Conservation (phyloP, 202 grass and related monocot genomes). For the Musa balbisiana region DNA sequence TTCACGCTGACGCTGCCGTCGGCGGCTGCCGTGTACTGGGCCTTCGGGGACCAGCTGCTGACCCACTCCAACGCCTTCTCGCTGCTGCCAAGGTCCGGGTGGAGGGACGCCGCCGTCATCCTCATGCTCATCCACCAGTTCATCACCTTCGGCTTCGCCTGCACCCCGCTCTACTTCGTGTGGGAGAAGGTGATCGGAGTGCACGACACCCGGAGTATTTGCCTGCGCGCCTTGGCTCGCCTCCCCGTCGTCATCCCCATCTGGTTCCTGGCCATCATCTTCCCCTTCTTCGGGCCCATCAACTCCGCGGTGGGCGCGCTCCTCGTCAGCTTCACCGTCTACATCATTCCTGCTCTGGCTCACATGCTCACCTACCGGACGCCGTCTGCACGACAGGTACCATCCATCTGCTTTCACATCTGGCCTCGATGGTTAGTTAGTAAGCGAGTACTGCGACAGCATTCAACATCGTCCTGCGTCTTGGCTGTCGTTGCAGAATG, state of each 20-base stretch:
- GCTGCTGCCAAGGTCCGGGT: conserved; percentile 56
- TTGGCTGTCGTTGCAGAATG: conserved; percentile 52
- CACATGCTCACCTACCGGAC: conserved; percentile 93
- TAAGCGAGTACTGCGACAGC: too few relatives aligned
- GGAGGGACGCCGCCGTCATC: conserved; percentile 68
- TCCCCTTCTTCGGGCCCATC: conserved; percentile 99
- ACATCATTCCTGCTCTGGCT: conserved; percentile 86
- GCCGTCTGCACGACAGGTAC: conserved; percentile 16
- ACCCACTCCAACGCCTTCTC: conserved; percentile 88
- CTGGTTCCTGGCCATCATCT: conserved; percentile 99
- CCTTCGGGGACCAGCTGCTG: conserved; percentile 77
- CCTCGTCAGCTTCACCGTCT: conserved; percentile 99
- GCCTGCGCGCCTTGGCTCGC: conserved; percentile 66
- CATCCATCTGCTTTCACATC: too few relatives aligned
- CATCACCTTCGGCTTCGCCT: conserved; percentile 97
- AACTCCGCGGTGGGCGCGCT: conserved; percentile 97
- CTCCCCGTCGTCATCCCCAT: conserved; percentile 92
- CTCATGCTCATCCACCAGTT: conserved; percentile 99
- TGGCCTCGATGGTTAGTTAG: too few relatives aligned
- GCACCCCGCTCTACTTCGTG: conserved; percentile 97
- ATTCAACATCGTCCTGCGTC: neutral
- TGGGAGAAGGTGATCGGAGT: conserved; percentile 99
- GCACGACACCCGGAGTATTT: conserved; percentile 82
- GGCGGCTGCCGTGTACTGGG: conserved; percentile 88
- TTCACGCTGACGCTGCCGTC: conserved; percentile 99